Conservation (phyloP, 208 protist genomes). For the Trypanosoma melophagium region DNA sequence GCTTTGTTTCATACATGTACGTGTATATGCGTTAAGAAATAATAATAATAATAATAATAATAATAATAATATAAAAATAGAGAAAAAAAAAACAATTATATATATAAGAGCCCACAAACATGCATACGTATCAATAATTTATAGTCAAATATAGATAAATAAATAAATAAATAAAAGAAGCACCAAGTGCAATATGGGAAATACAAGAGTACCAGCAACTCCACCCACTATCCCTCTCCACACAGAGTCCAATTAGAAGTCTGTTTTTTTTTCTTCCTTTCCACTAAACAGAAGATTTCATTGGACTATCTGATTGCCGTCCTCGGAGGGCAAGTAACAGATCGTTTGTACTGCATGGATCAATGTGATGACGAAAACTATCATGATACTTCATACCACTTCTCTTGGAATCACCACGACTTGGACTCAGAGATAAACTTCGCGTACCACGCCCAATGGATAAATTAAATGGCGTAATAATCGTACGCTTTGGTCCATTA, state of each 20-base stretch:
- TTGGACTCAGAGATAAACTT: background rate
- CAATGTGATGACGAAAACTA: background rate
- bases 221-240: no score
- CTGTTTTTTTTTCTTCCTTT: background rate
- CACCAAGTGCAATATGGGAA: no score
- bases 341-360: conserved; percentile 8
- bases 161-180: no score
- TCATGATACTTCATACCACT: background rate
- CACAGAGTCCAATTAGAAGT: background rate
- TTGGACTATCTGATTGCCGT: background rate
- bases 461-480: conserved; percentile 39
- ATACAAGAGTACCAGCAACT: no score
- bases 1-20: no score
- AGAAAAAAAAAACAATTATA: no score
- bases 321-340: background rate
- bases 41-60: no score
- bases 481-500: conserved; percentile 35
- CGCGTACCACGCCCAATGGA: conserved; percentile 25
- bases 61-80: no score
- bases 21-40: no score
- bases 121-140: background rate
- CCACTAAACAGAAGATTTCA: background rate
- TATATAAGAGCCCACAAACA: background rate
- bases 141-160: background rate
- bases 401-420: background rate